Conservation (phyloP, 257 asterid genomes). For the Capsicum pubescens region DNA sequence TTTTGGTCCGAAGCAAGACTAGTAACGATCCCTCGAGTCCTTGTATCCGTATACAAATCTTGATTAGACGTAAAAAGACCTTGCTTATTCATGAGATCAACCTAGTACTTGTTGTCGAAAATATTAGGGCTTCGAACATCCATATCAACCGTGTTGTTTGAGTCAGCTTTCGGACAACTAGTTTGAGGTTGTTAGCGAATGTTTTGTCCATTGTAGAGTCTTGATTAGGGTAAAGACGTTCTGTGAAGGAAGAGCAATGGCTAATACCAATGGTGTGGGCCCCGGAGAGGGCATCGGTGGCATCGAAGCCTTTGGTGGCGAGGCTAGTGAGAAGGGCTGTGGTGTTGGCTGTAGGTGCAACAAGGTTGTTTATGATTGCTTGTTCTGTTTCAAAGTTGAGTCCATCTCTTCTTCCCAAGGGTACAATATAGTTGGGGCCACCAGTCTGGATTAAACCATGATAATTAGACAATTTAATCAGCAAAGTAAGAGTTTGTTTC, state of each 20-base stretch:
- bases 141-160: background rate
- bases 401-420: conserved; percentile 27
- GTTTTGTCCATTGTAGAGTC: conserved; percentile 24
- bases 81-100: conserved; percentile 20
- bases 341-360: conserved; percentile 26
- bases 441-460: background rate
- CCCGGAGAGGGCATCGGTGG: conserved; percentile 4
- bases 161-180: background rate
- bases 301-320: background rate
- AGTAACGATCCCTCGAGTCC: conserved; percentile 16
- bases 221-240: conserved; percentile 18
- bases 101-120: conserved; percentile 25
- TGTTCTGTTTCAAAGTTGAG: conserved; percentile 12
- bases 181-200: conserved; percentile 18
- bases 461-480: background rate
- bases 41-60: conserved; percentile 20
- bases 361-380: conserved; percentile 19
- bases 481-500: background rate
- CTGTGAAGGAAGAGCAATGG: conserved; percentile 27
- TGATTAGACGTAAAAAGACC: conserved; percentile 25
- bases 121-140: background rate
- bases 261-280: conserved; percentile 25
- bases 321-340: conserved; percentile 18
- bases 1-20: background rate
- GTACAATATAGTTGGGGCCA: conserved; percentile 26